A percentile compares a stretch with the other conserved stretches of the same genome.
Evolutionary conservation across 1,284 basidiomycete genomes (phyloP).

Genomic region (Apiotrichum sp.): DNA sequence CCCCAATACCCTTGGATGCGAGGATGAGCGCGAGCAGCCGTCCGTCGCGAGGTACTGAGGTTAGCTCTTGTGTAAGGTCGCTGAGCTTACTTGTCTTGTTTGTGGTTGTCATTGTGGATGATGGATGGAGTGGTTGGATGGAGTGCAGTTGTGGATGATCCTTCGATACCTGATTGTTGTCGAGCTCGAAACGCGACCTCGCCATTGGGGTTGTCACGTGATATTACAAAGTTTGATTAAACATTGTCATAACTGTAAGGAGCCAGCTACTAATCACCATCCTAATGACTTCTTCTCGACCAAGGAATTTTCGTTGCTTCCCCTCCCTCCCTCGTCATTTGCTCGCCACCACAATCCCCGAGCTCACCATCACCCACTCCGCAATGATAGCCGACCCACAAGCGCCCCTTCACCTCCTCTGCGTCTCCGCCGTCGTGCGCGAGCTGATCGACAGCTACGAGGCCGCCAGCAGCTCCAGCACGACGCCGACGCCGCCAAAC

Average conservation of each 20-base stretch:
- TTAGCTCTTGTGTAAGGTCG: neutral
- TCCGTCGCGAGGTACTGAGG: constrained; percentile 67
- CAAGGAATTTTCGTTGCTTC: too few relatives aligned
- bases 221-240: too few relatives aligned
- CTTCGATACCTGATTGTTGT: neutral
- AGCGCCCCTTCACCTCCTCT: constrained; percentile 81
- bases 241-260: too few relatives aligned
- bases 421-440: constrained; percentile 89
- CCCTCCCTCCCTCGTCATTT: neutral
- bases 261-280: too few relatives aligned
- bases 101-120: constrained; percentile 12
- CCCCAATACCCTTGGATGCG: constrained; percentile 88
- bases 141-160: too few relatives aligned
- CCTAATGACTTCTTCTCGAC: too few relatives aligned
- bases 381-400: constrained; percentile 52
- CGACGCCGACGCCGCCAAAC: constrained; percentile 50
- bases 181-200: neutral
- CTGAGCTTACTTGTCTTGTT: constrained; percentile 5
- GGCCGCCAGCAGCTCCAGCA: constrained; percentile 25
- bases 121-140: neutral
- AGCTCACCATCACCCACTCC: neutral
- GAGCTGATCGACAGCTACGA: constrained; percentile 67
- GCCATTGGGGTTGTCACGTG: too few relatives aligned
- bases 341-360: neutral
- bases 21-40: constrained; percentile 86